phyloP scores from a whole-genome alignment of 2,329 filamentous ascomycete species.

The Eurotiales sp. region DNA sequence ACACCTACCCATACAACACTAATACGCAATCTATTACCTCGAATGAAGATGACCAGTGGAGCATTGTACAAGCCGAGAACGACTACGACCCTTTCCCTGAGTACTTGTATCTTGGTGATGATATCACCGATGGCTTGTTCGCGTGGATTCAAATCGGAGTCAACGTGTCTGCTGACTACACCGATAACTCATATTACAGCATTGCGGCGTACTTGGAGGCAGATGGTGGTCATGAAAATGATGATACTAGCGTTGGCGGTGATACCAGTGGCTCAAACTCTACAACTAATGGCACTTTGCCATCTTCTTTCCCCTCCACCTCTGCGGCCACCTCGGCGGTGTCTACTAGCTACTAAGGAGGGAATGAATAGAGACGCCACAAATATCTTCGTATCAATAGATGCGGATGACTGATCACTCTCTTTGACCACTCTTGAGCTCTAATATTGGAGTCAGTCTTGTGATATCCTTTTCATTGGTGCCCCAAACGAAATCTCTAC shows the following conservation, averaged over 20 bases:
- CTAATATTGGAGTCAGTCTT: too few species aligned
- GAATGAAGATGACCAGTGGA: conserved; percentile 44
- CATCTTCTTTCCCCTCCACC: not conserved
- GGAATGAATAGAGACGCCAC: too few species aligned
- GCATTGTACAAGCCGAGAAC: conserved; percentile 38
- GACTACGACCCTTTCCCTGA: conserved; percentile 52
- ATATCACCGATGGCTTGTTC: conserved; percentile 45
- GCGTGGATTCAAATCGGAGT: conserved; percentile 50
- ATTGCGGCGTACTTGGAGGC: conserved; percentile 22
- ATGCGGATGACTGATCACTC: too few species aligned
- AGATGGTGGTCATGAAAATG: conserved; percentile 20
- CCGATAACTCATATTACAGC: conserved; percentile 21
- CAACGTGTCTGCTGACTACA: conserved; percentile 35
- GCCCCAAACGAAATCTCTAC: too few species aligned
- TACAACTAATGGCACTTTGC: not conserved
- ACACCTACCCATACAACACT: conserved; percentile 33
- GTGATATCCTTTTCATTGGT: too few species aligned
- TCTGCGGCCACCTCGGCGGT: too few species aligned
- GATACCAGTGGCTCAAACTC: not conserved
- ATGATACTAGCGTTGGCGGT: not conserved
- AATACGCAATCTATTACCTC: conserved; percentile 27
- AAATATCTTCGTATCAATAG: too few species aligned
- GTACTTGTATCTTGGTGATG: conserved; percentile 52
- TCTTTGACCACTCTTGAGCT: too few species aligned
- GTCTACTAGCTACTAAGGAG: too few species aligned